Evolutionary conservation across 2,329 filamentous ascomycete genomes (phyloP).

Genomic region (Emydomyces testavorans): DNA sequence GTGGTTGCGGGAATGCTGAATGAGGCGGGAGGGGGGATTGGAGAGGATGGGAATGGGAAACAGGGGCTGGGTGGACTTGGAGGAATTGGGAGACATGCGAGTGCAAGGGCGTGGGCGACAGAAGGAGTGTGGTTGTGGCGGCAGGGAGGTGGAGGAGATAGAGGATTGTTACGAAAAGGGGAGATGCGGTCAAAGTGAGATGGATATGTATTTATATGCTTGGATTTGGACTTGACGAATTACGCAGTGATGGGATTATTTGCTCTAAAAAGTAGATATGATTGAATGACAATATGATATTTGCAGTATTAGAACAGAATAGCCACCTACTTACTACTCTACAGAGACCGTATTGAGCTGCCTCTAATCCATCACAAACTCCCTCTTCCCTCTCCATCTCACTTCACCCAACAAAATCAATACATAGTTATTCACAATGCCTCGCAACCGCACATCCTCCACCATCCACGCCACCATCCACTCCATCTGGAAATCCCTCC

Average conservation of each 20-base stretch:
- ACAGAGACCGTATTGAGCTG: too few species aligned
- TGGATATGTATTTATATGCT: too few species aligned
- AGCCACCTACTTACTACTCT: too few species aligned
- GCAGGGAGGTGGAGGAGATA: constrained; percentile 48
- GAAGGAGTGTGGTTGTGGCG: constrained; percentile 86
- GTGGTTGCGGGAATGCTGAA: constrained; percentile 66
- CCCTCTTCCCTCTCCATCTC: too few species aligned
- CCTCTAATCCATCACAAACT: too few species aligned
- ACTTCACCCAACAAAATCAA: too few species aligned
- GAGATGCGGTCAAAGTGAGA: constrained; percentile 6
- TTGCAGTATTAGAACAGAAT: too few species aligned
- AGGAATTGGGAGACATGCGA: constrained; percentile 51
- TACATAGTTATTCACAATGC: not conserved
- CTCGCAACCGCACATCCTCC: constrained; percentile 2
- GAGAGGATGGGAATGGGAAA: not conserved
- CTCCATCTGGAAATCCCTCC: constrained; percentile 5
- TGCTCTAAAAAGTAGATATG: not conserved
- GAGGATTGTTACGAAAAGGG: constrained; percentile 30
- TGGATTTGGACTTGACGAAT: too few species aligned
- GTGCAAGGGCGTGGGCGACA: constrained; percentile 70
- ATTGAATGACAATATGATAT: not conserved
- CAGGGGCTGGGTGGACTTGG: constrained; percentile 14
- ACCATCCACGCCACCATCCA: not conserved
- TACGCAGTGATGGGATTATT: too few species aligned
- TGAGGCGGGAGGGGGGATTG: constrained; percentile 54